phyloP scores from a whole-genome alignment of 345 rosid species.

The Sonneratia alba region DNA sequence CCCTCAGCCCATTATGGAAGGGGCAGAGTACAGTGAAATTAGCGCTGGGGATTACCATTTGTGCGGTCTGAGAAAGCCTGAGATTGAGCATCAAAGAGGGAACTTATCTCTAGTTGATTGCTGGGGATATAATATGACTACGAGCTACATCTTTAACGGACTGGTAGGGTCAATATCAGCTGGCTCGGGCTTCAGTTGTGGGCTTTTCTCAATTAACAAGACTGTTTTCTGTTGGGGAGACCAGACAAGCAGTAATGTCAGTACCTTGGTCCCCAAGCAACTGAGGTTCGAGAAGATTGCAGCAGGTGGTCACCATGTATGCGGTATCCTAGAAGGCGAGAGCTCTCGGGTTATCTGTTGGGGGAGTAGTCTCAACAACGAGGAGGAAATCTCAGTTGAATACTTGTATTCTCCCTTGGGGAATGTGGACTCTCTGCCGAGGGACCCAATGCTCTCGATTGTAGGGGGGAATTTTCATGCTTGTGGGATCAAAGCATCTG shows the following conservation, averaged over 20 bases:
- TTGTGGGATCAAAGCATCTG: slow-evolving; percentile 79
- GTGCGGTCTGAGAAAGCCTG: slow-evolving; percentile 61
- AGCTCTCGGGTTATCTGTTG: slow-evolving; percentile 59
- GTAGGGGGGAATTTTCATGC: slow-evolving; percentile 95
- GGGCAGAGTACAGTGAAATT: slow-evolving; percentile 71
- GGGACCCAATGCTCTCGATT: slow-evolving; percentile 51
- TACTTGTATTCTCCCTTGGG: slow-evolving; percentile 30
- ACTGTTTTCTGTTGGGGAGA: slow-evolving; percentile 93
- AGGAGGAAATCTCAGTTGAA: slow-evolving; percentile 58
- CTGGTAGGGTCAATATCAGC: slow-evolving; percentile 71
- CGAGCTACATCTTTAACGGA: slow-evolving; percentile 60
- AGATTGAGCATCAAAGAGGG: slow-evolving; percentile 19
- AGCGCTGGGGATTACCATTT: slow-evolving; percentile 98
- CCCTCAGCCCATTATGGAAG: slow-evolving; percentile 88
- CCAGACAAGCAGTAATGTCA: slow-evolving; percentile 77
- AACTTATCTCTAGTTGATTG: slow-evolving; percentile 62
- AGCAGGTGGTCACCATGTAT: slow-evolving; percentile 96
- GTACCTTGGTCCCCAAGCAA: slow-evolving; percentile 58
- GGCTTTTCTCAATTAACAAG: slow-evolving; percentile 53
- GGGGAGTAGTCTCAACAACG: slow-evolving; percentile 82
- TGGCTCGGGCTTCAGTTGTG: slow-evolving; percentile 89
- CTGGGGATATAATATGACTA: slow-evolving; percentile 99
- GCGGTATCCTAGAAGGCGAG: slow-evolving; percentile 66
- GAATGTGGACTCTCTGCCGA: slow-evolving; percentile 67
- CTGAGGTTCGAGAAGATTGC: slow-evolving; percentile 66